Conservation (phyloP, 305 asterid genomes). For the Withania somnifera region DNA sequence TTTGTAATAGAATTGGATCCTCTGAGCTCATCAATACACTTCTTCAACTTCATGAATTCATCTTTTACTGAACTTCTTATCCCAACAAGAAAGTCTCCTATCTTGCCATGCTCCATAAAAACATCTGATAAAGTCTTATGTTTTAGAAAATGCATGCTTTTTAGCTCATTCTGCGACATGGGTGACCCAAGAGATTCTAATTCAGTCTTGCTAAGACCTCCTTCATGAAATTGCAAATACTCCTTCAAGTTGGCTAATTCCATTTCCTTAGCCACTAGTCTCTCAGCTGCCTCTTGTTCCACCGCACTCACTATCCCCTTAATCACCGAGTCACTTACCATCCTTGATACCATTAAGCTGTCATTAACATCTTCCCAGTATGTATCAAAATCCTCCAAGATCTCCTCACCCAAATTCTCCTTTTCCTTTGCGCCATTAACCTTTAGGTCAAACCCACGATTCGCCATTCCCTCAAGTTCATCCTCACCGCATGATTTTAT, state of each 20-base stretch:
- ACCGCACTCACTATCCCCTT: constrained; percentile 90
- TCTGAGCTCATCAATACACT: constrained; percentile 30
- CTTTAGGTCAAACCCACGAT: constrained; percentile 4
- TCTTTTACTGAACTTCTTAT: constrained; percentile 29
- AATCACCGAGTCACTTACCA: constrained; percentile 82
- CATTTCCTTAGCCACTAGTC: constrained; percentile 43
- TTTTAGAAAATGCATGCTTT: neutral
- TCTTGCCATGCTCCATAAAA: constrained; percentile 24
- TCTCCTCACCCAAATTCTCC: constrained; percentile 54
- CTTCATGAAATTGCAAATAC: constrained; percentile 15
- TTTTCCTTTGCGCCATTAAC: constrained; percentile 19
- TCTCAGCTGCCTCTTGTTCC: constrained; percentile 72
- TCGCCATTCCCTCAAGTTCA: neutral
- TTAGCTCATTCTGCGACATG: neutral
- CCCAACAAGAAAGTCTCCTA: constrained; percentile 32
- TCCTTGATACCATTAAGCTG: constrained; percentile 57
- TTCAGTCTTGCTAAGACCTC: constrained; percentile 10
- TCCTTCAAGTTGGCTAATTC: constrained; percentile 45
- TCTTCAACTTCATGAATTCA: constrained; percentile 41
- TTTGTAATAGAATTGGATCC: constrained; percentile 30
- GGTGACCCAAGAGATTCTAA: constrained; percentile 13
- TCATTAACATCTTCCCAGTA: constrained; percentile 65
- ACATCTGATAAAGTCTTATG: constrained; percentile 9
- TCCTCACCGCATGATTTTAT: neutral
- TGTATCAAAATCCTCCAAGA: constrained; percentile 64